phyloP scores from a whole-genome alignment of 768 basidiomycete species.

The Trametopsis cervina region DNA sequence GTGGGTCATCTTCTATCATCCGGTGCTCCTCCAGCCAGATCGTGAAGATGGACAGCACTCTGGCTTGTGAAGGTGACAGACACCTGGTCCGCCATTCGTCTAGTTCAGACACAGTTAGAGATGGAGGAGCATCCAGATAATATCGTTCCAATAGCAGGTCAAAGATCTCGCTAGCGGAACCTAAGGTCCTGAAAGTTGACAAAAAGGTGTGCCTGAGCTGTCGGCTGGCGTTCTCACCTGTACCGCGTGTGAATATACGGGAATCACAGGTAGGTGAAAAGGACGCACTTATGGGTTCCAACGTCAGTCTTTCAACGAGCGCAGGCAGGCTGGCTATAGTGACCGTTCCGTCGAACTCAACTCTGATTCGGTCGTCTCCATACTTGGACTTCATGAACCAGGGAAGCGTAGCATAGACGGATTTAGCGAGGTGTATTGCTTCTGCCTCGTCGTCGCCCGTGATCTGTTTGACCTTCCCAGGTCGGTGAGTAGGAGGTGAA shows the following conservation, averaged over 20 bases:
- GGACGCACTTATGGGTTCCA: constrained; percentile 52
- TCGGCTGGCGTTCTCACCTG: constrained; percentile 20
- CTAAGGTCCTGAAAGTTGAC: constrained; percentile 79
- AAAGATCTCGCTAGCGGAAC: constrained; percentile 59
- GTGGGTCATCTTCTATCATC: constrained; percentile 57
- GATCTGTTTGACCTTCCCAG: constrained; percentile 32
- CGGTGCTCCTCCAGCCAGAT: constrained; percentile 59
- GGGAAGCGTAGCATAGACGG: constrained; percentile 33
- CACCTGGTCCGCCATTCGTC: constrained; percentile 62
- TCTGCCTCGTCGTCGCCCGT: constrained; percentile 37
- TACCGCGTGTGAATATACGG: neutral
- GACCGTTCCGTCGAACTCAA: constrained; percentile 59
- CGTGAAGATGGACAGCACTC: constrained; percentile 47
- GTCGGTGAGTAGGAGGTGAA: constrained; percentile 12
- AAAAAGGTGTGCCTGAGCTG: constrained; percentile 62
- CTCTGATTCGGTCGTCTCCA: constrained; percentile 49
- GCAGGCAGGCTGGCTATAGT: constrained; percentile 65
- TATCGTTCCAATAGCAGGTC: constrained; percentile 62
- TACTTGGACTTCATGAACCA: constrained; percentile 58
- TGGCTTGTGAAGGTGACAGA: constrained; percentile 55
- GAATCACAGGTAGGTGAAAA: neutral
- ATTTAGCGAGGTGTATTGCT: constrained; percentile 32
- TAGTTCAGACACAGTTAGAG: constrained; percentile 43
- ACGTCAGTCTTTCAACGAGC: constrained; percentile 63
- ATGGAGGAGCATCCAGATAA: constrained; percentile 39